Evolutionary conservation across 805 yeast species (phyloP).

Genomic region (Sungouiozyma intestinalis): DNA sequence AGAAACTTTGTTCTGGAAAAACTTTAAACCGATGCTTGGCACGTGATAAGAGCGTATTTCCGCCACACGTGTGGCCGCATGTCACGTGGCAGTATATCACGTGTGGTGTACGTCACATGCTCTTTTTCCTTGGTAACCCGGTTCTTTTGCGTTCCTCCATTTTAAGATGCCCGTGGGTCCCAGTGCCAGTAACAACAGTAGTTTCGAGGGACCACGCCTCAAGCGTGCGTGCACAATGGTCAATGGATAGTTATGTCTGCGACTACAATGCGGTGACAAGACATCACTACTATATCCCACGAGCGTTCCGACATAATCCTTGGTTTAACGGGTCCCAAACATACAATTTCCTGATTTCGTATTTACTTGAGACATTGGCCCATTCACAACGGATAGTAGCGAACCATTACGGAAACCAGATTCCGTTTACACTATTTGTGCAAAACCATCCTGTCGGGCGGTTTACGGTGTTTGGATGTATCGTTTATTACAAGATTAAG

Average conservation of each 20-base stretch:
- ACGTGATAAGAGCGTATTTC: too few relatives aligned
- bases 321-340: conserved; percentile 2
- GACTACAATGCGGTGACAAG: neutral
- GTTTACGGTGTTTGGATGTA: conserved; percentile 30
- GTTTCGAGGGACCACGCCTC: neutral
- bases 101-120: too few relatives aligned
- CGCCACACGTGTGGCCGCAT: too few relatives aligned
- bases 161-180: too few relatives aligned
- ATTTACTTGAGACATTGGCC: conserved; percentile 5
- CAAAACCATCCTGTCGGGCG: conserved; percentile 35
- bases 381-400: conserved; percentile 5
- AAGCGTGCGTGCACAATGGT: too few relatives aligned
- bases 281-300: conserved; percentile 1
- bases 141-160: too few relatives aligned
- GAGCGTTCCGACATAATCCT: conserved; percentile 1
- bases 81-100: too few relatives aligned
- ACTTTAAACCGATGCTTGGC: too few relatives aligned
- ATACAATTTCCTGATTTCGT: conserved; percentile 6
- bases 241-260: conserved; percentile 1
- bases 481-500: conserved; percentile 22
- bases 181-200: neutral
- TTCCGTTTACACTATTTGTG: conserved; percentile 21
- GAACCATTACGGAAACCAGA: conserved; percentile 5
- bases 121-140: too few relatives aligned
- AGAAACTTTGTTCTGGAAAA: too few relatives aligned